phyloP scores from a whole-genome alignment of 2,329 filamentous ascomycete genomes.

The Venturia carpophila region DNA sequence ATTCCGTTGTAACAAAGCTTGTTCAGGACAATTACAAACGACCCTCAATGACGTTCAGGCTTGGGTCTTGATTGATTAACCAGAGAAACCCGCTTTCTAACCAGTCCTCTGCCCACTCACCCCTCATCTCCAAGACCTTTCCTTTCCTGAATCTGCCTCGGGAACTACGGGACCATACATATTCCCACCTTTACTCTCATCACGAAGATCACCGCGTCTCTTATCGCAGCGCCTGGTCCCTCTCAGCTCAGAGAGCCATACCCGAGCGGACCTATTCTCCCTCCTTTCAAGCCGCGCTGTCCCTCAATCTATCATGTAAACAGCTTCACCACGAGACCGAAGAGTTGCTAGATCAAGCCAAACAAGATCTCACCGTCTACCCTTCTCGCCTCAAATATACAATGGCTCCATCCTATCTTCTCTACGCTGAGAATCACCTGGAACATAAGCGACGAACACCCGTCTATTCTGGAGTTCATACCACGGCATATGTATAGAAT shows the following conservation, averaged over 20 bases:
- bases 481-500: conserved; percentile 7
- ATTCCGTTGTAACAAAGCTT: too few species aligned
- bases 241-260: neutral
- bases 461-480: conserved; percentile 2
- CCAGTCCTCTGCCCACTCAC: neutral
- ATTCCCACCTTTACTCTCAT: neutral
- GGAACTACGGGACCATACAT: conserved; percentile 5
- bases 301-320: conserved; percentile 10
- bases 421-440: conserved; percentile 9
- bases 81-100: neutral
- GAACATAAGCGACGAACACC: conserved; percentile 13
- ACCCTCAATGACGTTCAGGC: too few species aligned
- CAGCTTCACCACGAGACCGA: neutral
- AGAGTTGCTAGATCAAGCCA: neutral
- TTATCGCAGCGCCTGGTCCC: conserved; percentile 6
- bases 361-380: conserved; percentile 7
- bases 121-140: neutral
- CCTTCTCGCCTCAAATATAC: conserved; percentile 1
- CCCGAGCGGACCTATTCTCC: conserved; percentile 7
- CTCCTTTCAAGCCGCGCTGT: neutral
- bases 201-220: neutral
- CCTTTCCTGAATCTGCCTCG: neutral
- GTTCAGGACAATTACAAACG: too few species aligned
- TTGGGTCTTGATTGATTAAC: neutral
- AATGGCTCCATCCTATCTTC: neutral